Base-by-base conservation (phyloP, 2,329 filamentous ascomycete genomes). In the Elsinoe necatrix region DNA sequence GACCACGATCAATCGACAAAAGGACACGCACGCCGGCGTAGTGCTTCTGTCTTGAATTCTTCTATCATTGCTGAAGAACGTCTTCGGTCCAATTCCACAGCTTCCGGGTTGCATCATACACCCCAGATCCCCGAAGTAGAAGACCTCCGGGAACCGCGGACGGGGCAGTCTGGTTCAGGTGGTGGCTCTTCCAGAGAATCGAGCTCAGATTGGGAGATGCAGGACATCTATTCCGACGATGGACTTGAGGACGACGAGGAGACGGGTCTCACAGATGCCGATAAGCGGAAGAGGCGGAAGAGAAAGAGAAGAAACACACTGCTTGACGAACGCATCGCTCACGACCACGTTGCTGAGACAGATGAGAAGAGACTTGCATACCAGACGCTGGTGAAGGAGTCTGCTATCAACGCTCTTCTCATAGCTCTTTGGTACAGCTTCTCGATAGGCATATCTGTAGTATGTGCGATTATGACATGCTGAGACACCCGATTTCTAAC, bases 371-470 rank as follows among this genome's bases (percentile, higher is more conserved):
- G 83, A 65, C 75, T 89, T 66, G 89, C 88, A 5, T 86, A 93
- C 72, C 80, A 83, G 68, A 84, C 79, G 64, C 81, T 97, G 37
- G 61, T 89, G 50, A 84, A 76, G 68, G 83, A 78, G 57, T 74
- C 91, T 56, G 68, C 85, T 57, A 75, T 91, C 66, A 96, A 97
- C 70, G 80, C 78, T n/a, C 66, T 80, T n/a, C 75, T 98, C 62
- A 95, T 97, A 62, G 79, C 81, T 21, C 72, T 95, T 61, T 98
- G 93, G 92, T 83, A 88, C 68, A 74, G 90, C 37, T 97, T 97
- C 72, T 96, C 91, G 16, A 80, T 97, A 62, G 89, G 88, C 51
- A 95, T 95, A 69, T 95, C 90, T 60, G 80, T 96, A 65, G 87
- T 92, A 79, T 75, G 86, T 76, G 39, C 23, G n/a, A 25, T 21